Conservation (phyloP, 805 yeast species). For the Starmerella vitae region DNA sequence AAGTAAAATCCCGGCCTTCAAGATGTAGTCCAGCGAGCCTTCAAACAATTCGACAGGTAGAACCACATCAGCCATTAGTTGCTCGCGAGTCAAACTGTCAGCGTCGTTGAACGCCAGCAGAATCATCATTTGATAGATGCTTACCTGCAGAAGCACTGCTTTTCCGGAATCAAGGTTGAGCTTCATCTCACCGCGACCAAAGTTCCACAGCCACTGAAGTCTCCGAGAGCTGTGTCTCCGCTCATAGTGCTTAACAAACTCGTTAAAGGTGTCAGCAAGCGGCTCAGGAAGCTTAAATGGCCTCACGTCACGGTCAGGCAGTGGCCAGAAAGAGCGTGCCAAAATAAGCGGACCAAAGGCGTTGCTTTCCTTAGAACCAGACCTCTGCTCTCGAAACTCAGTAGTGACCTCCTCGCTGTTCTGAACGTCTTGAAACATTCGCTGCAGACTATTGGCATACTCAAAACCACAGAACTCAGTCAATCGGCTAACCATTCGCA, state of each 20-base stretch:
- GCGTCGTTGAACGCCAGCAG: conserved; percentile 66
- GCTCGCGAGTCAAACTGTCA: conserved; percentile 44
- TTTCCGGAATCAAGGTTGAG: conserved; percentile 71
- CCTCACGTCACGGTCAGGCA: conserved; percentile 32
- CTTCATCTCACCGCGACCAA: conserved; percentile 80
- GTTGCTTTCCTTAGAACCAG: conserved; percentile 22
- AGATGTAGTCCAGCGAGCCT: conserved; percentile 64
- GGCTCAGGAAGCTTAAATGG: conserved; percentile 55
- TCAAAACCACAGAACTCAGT: conserved; percentile 85
- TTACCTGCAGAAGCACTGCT: conserved; percentile 45
- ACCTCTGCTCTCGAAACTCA: conserved; percentile 35
- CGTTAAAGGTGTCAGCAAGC: conserved; percentile 48
- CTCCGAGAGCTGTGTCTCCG: conserved; percentile 74
- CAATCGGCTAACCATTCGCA: conserved; percentile 65
- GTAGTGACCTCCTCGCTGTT: conserved; percentile 62
- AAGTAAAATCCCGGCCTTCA: conserved; percentile 59
- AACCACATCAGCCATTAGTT: conserved; percentile 55
- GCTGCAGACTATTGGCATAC: conserved; percentile 83
- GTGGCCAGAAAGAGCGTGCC: conserved; percentile 86
- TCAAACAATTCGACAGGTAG: conserved; percentile 52
- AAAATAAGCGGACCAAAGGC: conserved; percentile 65
- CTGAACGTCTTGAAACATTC: conserved; percentile 90
- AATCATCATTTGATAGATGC: conserved; percentile 78
- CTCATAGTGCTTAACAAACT: conserved; percentile 55
- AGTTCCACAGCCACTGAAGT: conserved; percentile 91